Conservation (phyloP, 2,329 filamentous ascomycete species). For the Colletotrichum incanum region DNA sequence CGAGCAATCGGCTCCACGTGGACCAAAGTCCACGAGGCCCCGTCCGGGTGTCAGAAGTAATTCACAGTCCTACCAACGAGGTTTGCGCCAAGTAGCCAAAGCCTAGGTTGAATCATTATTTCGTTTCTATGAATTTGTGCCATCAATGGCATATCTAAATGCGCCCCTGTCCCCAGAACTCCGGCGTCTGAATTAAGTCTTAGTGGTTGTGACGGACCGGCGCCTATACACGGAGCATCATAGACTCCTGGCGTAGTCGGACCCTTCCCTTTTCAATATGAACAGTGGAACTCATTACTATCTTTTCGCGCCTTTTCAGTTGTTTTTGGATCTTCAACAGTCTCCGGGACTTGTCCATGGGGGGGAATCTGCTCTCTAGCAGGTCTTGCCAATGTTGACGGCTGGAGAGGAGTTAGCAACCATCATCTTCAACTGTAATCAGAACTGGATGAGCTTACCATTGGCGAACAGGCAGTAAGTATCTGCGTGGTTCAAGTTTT, state of each 20-base stretch:
- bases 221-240: slow-evolving; percentile 2
- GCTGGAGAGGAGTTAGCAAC: not conserved
- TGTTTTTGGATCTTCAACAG: not conserved
- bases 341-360: not conserved
- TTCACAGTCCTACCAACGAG: not conserved
- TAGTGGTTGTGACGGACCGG: not conserved
- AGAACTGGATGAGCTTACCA: slow-evolving; percentile 2
- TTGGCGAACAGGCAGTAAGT: slow-evolving; percentile 44
- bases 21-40: not conserved
- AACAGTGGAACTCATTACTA: slow-evolving; percentile 4
- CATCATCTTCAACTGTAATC: not conserved
- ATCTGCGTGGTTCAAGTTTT: slow-evolving; percentile 45
- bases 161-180: not conserved
- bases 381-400: slow-evolving; percentile 25
- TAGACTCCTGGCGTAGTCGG: not conserved
- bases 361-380: not conserved
- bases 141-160: not conserved
- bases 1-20: not conserved
- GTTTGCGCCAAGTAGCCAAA: not conserved
- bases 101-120: slow-evolving; percentile 6
- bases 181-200: not conserved
- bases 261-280: slow-evolving; percentile 9
- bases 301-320: not conserved
- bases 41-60: not conserved
- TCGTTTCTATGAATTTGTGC: slow-evolving; percentile 20